Evolutionary conservation across 768 basidiomycete species (phyloP).

Genomic region (Antrodiella citrinella): DNA sequence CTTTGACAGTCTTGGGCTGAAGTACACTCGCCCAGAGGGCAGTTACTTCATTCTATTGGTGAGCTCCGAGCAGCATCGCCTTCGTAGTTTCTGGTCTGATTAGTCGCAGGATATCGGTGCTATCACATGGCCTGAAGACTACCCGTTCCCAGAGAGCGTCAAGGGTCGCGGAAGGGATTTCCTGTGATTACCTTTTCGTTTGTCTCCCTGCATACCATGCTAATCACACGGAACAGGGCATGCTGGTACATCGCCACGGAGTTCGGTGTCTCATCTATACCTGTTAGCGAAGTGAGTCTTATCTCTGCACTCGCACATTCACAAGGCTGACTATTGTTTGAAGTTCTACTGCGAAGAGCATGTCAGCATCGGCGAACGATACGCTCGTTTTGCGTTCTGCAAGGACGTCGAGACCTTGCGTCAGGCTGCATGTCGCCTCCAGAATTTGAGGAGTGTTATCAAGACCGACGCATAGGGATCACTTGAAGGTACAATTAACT

Average conservation of each 20-base stretch:
- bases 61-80: constrained; percentile 16
- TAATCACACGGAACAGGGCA: constrained; percentile 40
- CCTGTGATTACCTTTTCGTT: constrained; percentile 36
- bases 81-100: not conserved
- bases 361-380: constrained; percentile 76
- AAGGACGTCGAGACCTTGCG: constrained; percentile 85
- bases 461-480: no score
- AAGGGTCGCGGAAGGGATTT: constrained; percentile 83
- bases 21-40: constrained; percentile 85
- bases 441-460: constrained; percentile 63
- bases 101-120: constrained; percentile 66
- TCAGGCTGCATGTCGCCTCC: constrained; percentile 76
- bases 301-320: not conserved
- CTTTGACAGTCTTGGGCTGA: constrained; percentile 79
- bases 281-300: constrained; percentile 82
- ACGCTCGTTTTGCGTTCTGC: constrained; percentile 89
- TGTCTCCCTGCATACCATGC: not conserved
- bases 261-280: constrained; percentile 87
- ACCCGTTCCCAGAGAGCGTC: constrained; percentile 70
- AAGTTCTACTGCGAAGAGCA: constrained; percentile 94
- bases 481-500: not conserved
- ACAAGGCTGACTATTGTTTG: constrained; percentile 7
- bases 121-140: constrained; percentile 76
- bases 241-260: constrained; percentile 93
- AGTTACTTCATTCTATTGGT: constrained; percentile 87